Evolutionary conservation across 768 basidiomycete genomes (phyloP).

Genomic region (Pulveroboletus sp.): DNA sequence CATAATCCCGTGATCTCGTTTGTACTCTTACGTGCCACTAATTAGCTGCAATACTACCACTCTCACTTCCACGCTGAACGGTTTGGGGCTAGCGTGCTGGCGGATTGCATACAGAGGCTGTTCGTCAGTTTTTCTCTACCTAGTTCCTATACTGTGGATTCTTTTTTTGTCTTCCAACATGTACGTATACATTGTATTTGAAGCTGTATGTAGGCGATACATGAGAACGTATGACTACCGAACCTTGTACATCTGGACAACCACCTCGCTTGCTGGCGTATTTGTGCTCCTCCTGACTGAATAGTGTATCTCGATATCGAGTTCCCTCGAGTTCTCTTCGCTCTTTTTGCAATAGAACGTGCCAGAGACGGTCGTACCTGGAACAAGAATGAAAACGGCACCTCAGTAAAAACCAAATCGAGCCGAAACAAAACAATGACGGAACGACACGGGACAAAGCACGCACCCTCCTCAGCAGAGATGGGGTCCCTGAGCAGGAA

Average conservation of each 20-base stretch:
- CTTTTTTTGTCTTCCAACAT: too few species aligned
- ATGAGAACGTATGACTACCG: constrained; percentile 37
- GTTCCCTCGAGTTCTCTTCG: constrained; percentile 72
- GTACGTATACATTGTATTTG: background rate
- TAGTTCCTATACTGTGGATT: background rate
- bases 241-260: constrained; percentile 77
- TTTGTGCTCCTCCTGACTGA: constrained; percentile 40
- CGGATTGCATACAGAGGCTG: too few species aligned
- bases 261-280: constrained; percentile 36
- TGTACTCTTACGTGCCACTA: constrained; percentile 11
- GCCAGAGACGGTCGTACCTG: constrained; percentile 73
- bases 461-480: constrained; percentile 65
- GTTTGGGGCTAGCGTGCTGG: too few species aligned
- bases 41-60: constrained; percentile 9
- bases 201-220: background rate
- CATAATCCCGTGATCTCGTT: background rate
- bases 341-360: constrained; percentile 84
- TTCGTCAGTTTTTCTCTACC: background rate
- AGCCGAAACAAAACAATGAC: background rate
- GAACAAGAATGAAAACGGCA: background rate
- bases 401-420: background rate
- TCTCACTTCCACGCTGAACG: background rate
- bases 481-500: constrained; percentile 84
- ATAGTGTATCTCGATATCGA: constrained; percentile 90
- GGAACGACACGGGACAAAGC: background rate